Evolutionary conservation across 2,329 filamentous ascomycete species (phyloP), one percentile per base, ranked within the genome.

Genomic region (Decorospora gaudefroyi): DNA sequence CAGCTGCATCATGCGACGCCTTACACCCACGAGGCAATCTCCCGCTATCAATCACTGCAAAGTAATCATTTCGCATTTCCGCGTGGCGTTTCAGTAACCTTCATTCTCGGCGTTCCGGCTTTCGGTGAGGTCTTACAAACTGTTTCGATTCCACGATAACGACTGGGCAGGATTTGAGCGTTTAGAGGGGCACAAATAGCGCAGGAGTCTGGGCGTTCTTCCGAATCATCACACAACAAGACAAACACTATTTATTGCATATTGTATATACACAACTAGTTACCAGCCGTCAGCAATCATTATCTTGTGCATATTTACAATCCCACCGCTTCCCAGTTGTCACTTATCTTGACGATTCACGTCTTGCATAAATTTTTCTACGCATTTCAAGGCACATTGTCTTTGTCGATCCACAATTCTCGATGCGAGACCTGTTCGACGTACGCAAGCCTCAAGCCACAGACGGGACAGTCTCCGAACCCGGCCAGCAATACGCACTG

Each of bases 371-470:
- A n/a, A 37, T 21, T 13, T 25, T 28, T 19, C 25, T 13, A 38
- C 26, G 23, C 17, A 38, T 29, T 17, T 19, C 25, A 28, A 21
- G 10, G 16, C 33, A 17, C 19, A 9, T 22, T 34, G 28, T 27
- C 27, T 17, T 8, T 13, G 28, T 28, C 21, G 40, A 36, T 36
- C 28, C 39, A 42, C 44, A 27, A 35, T 28, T 42, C 39, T 47
- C 21, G 39, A 47, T 42, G 25, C 16, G 18, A 37, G 34, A 18
- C 32, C 23, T 37, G 32, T 36, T 31, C 15, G 39, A 42, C 38
- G 13, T 27, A 32, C 36, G 38, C 43, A 46, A 42, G 43, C 38
- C 43, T 31, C 43, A 19, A 42, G 38, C 32, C 43, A 42, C 27
- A 32, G 26, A 36, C 43, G 38, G 43, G 22, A 46, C 38, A 34